Evolutionary conservation across 106 monocot genomes (phyloP), one percentile per base, ranked within the genome.

Genomic region (Hemerocallis citrina): DNA sequence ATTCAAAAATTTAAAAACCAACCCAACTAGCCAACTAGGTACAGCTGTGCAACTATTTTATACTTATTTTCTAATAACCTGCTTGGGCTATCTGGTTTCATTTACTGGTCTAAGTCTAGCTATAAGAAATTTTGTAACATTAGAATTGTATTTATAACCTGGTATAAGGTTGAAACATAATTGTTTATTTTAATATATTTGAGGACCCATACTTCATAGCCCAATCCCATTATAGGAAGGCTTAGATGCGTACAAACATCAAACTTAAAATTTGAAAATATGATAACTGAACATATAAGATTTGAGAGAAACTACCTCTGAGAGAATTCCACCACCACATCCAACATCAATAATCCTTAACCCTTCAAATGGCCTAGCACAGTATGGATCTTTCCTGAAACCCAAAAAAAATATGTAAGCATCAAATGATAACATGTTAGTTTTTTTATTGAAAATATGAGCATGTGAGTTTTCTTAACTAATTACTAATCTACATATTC

Each of bases 311-410:
- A 25, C 19, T 88, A 98, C 98, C 92, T 98, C 98, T 30, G 88
- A 84, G 19, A 98, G 77, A 66, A 98, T 98, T 28, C 98, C 98
- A 41, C 98, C 98, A 47, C 98, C 98, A 64, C 98, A 98, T 64
- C 98, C 98, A 62, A 98, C 92, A 80, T 98, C 98, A 45, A 92
- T 65, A 59, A 98, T 63, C 66, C 66, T 98, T 56, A 98, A 74
- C 38, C 98, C 98, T 85, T 98, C 85, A 65, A 98, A 79, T 50
- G 98, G 98, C 55, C 79, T 81, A 39, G 76, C 57, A 61, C 66
- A 80, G 62, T 65, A 39, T 30, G 77, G 81, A 75, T 98, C 80
- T 76, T 64, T 81, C 65, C 98, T 98, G 72, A 32, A 57, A 75
- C 19, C 8, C n/a, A 60, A 39, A n/a, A 31, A 55, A 31, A n/a